A percentile compares a stretch with the other conserved stretches of the same genome.
Conservation (phyloP, 1,139 yeast genomes). For the Kurtzmaniella quercitrusa region DNA sequence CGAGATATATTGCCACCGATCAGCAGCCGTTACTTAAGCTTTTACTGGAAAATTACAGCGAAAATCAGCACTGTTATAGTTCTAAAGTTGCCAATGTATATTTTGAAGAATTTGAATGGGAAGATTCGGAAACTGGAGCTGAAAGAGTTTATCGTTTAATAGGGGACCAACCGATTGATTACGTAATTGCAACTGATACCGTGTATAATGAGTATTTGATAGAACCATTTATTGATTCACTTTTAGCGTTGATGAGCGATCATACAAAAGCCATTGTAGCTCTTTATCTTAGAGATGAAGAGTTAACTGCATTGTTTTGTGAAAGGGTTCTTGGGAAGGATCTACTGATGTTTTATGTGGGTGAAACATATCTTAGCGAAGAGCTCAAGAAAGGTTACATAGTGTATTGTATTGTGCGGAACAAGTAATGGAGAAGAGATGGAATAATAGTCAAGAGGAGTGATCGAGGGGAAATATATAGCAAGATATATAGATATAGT, state of each 20-base stretch:
- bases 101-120: conserved; percentile 66
- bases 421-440: neutral
- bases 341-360: conserved; percentile 23
- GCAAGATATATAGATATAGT: no score
- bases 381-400: conserved; percentile 39
- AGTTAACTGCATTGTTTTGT: conserved; percentile 48
- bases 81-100: conserved; percentile 21
- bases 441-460: no score
- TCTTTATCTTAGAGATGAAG: conserved; percentile 54
- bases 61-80: conserved; percentile 22
- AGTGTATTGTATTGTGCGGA: conserved; percentile 30
- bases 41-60: conserved; percentile 39
- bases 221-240: conserved; percentile 44
- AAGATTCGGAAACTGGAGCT: conserved; percentile 34
- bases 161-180: conserved; percentile 25
- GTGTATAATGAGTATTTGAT: conserved; percentile 64
- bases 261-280: conserved; percentile 41
- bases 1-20: conserved; percentile 55
- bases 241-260: conserved; percentile 28
- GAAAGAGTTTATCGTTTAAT: conserved; percentile 14
- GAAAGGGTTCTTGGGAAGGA: conserved; percentile 15
- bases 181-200: conserved; percentile 65
- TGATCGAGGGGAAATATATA: no score
- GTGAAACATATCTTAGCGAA: conserved; percentile 21
- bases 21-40: conserved; percentile 55